Conservation (phyloP, 306 rosid species). For the Quercus suber region DNA sequence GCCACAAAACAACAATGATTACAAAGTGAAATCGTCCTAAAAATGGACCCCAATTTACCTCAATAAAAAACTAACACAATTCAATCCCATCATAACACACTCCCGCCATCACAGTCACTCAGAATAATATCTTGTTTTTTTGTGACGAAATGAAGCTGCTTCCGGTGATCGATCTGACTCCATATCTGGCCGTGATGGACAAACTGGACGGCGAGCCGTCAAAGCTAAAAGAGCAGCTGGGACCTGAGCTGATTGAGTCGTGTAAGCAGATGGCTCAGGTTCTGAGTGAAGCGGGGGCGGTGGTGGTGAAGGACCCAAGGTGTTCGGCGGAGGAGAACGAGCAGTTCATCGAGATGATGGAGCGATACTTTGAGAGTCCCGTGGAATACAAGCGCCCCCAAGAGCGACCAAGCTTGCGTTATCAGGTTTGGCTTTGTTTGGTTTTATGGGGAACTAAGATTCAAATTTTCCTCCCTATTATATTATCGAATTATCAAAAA, state of each 20-base stretch:
- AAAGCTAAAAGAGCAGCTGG: conserved; percentile 1
- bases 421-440: conserved; percentile 50
- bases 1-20: no score
- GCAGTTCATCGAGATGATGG: conserved; percentile 96
- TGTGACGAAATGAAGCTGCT: conserved; percentile 49
- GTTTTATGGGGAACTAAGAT: no score
- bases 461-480: no score
- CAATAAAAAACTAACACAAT: no score
- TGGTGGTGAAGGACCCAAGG: conserved; percentile 76
- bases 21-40: no score
- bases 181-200: conserved; percentile 37
- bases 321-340: conserved; percentile 78
- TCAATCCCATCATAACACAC: neutral
- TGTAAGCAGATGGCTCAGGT: conserved; percentile 66
- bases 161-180: conserved; percentile 65
- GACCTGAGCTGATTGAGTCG: conserved; percentile 22
- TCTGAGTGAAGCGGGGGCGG: conserved; percentile 82
- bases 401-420: conserved; percentile 81
- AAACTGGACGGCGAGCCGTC: neutral
- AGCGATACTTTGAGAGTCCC: conserved; percentile 62
- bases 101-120: conserved; percentile 23
- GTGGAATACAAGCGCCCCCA: conserved; percentile 63
- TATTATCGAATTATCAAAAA: no score
- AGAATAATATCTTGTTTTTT: neutral
- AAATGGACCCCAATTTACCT: no score